Base-by-base conservation (phyloP, 176 grass and related monocot species). In the Oryza brachyantha region DNA sequence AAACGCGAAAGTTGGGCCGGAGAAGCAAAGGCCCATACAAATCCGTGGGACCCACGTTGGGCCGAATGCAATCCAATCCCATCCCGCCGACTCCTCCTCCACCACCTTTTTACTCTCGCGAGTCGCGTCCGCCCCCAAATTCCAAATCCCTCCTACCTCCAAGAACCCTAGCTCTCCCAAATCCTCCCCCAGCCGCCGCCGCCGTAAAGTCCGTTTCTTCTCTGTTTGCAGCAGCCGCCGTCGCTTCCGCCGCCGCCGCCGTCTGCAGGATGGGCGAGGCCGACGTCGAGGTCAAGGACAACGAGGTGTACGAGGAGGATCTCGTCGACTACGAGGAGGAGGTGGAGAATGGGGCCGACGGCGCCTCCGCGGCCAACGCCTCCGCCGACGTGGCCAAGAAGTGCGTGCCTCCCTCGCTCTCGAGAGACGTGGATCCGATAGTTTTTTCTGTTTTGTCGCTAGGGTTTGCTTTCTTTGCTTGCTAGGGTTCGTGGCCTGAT, bases 301-400 rank as follows among this genome's bases (percentile, higher is more conserved):
- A 90, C 89, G 94, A 97, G 54, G 86, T 90, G 14, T 97, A 97
- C 85, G 94, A 97, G 52, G 94, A 97, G 89, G 94, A 97, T 78
- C 94, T 97, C 34, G 87, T 97, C 79, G 91, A 97, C 85, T 97
- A 94, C 83, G 94, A 97, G 69, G 94, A 97, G 77, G 91, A 97
- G 21, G 94, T 92, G 29, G 94, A 92, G 75, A 97, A 97, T 79
- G 79, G 85, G 10, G 66, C 86, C 28, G 91, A 94, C 75, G 90
- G 73, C 22, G 90, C 68, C 72, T 78, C 86, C 21, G 84, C 89
- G 27, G 87, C 79, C 65, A 97, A 97, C 79, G 83, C 90, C 75
- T 74, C 87, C 3, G 88, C 76, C 28, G 96, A 99, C 35, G 90
- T 77, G 22, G 92, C 72, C 2, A 99, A 99, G 78, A 99, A 95